Evolutionary conservation across 192 early-diverging fungal species (phyloP).

Genomic region (Umbelopsis sp.): DNA sequence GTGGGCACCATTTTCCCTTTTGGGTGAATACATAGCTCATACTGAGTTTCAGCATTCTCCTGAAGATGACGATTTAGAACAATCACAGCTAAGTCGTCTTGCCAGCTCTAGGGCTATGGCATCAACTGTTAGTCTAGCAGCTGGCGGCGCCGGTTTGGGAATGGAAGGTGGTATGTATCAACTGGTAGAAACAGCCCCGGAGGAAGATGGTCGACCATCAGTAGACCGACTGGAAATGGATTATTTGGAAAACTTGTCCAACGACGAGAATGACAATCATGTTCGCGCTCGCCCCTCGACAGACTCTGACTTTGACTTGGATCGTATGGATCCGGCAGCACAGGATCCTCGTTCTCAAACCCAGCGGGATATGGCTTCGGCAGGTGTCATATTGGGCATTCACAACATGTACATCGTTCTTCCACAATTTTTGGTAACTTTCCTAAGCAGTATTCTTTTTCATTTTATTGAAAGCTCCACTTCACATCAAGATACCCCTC

Average conservation of each 20-base stretch:
- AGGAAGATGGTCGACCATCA: background rate
- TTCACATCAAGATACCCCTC: conserved; percentile 19
- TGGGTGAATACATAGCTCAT: conserved; percentile 75
- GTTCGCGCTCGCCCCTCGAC: background rate
- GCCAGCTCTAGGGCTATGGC: conserved; percentile 1
- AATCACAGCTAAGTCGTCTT: background rate
- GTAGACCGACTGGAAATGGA: background rate
- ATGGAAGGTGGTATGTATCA: conserved; percentile 31
- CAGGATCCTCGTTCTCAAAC: background rate
- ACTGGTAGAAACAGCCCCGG: conserved; percentile 17
- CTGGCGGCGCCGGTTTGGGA: conserved; percentile 25
- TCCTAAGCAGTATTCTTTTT: conserved; percentile 85
- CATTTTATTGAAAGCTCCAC: conserved; percentile 59
- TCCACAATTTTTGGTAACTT: conserved; percentile 89
- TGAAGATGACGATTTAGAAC: background rate
- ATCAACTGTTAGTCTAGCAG: conserved; percentile 29
- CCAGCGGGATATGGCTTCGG: conserved; percentile 44
- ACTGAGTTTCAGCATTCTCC: conserved; percentile 35
- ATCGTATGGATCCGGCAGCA: background rate
- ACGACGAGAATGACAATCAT: background rate
- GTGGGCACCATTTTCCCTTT: conserved; percentile 93
- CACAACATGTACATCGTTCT: conserved; percentile 95
- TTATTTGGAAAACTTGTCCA: background rate
- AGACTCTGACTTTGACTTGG: conserved; percentile 12
- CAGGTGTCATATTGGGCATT: conserved; percentile 85